phyloP scores from a whole-genome alignment of 805 yeast species.

The Kregervanrija pseudodelftensis region DNA sequence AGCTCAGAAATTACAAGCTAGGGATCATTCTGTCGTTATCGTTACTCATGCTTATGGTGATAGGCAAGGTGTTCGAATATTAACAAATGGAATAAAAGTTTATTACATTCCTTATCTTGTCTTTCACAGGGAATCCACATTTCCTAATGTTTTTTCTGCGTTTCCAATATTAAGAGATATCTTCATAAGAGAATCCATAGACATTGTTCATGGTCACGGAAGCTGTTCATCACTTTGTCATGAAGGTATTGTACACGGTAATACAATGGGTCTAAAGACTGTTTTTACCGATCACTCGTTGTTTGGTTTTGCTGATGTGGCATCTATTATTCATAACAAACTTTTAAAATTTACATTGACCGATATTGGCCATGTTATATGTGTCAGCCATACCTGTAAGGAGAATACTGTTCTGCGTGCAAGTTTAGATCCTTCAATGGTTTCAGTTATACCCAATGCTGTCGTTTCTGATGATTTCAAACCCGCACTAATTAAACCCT shows the following conservation, averaged over 20 bases:
- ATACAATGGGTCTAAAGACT: constrained; percentile 86
- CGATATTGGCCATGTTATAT: constrained; percentile 88
- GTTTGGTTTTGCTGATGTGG: constrained; percentile 86
- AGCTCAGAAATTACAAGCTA: constrained; percentile 68
- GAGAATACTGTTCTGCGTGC: constrained; percentile 92
- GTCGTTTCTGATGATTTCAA: constrained; percentile 75
- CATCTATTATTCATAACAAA: constrained; percentile 81
- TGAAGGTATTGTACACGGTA: constrained; percentile 86
- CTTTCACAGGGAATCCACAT: constrained; percentile 74
- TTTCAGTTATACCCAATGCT: constrained; percentile 95
- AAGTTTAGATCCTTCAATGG: constrained; percentile 64
- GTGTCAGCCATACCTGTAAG: constrained; percentile 94
- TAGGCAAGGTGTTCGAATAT: constrained; percentile 71
- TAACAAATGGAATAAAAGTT: constrained; percentile 88
- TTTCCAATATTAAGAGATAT: constrained; percentile 84
- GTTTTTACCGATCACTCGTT: constrained; percentile 94
- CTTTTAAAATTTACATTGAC: constrained; percentile 73
- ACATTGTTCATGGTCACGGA: constrained; percentile 94
- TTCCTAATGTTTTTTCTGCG: constrained; percentile 83
- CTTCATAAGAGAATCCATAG: constrained; percentile 74
- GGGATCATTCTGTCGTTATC: constrained; percentile 81
- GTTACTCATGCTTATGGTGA: constrained; percentile 85
- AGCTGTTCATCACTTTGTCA: constrained; percentile 80
- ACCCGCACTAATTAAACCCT: constrained; percentile 34
- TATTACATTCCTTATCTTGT: constrained; percentile 82